Evolutionary conservation across 352 stramenopile species (phyloP), one percentile per base, ranked within the genome.

Genomic region (Globisporangium yorkense): DNA sequence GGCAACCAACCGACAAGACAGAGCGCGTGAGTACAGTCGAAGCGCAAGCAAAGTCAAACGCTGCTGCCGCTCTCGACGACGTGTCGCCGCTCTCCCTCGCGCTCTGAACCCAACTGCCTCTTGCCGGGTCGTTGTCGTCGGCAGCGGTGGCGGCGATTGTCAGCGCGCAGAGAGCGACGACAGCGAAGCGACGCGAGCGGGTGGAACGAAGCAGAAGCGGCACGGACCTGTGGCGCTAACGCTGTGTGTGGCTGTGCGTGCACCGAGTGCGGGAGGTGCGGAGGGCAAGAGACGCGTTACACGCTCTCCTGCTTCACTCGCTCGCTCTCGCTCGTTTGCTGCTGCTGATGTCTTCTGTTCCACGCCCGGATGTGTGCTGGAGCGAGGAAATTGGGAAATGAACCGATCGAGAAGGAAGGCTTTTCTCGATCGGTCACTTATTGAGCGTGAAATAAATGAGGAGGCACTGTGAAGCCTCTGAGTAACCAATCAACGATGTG

Each of bases 311-410:
- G 18, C 20, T 48, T 20, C 18, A 24, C 7, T 29, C 43, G 2
- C 7, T 20, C 43, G 20, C 27, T 31, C 37, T 3, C 12, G 41
- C 39, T 3, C 18, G 44, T 9, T 46, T 13, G 31, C 52, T 58
- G 46, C 37, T 41, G 54, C 18, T 33, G 16, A 27, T 51, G 46
- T 43, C 51, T 31, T 65, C 59, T 68, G 61, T 39, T 9, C 33
- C 33, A 39, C 33, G 33, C 33, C 43, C 31, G 15, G 31, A 45
- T 55, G 51, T 64, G 62, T 59, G 60, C 46, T 48, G 51, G 43
- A 69, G 62, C 59, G 69, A 77, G 69, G 66, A 77, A 77, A 77
- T 77, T 74, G 69, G 33, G 61, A 72, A 75, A 70, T 75, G 68
- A 75, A 39, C 51, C 44, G 35, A 66, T 63, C 52, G 56, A 62